These are phyloP conservation scores for Solanum sejunctum DNA, from an alignment of 257 asterid genomes.

Conservation along the genomic window DNA sequence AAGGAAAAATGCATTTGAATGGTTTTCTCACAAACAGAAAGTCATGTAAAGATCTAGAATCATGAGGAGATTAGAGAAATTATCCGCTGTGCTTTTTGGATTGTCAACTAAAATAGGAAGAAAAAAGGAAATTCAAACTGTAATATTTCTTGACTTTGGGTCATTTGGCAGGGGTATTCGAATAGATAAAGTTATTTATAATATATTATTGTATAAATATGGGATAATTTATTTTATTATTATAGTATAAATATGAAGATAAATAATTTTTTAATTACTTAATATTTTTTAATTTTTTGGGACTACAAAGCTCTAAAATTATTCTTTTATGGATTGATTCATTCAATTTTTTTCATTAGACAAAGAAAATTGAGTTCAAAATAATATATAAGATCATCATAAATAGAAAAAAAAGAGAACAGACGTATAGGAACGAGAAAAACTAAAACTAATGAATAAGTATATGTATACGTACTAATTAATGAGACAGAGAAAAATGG, in stretches of 20 bases:
- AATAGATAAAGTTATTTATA: no score
- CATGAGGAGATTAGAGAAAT: background rate
- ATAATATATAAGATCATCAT: no score
- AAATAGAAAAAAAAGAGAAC: no score
- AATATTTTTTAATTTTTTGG: no score
- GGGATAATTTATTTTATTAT: no score
- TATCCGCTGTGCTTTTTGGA: background rate
- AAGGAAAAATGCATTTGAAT: background rate
- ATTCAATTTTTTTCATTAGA: no score
- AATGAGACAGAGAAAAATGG: background rate
- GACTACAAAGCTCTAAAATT: background rate
- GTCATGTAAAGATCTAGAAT: background rate
- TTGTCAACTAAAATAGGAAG: background rate
- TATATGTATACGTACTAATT: no score
- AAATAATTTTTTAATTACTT: no score
- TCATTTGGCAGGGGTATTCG: rapidly evolving
- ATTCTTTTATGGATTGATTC: background rate
- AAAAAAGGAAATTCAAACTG: background rate
- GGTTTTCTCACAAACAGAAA: background rate
- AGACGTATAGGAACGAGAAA: background rate
- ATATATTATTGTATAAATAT: no score
- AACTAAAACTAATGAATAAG: no score
- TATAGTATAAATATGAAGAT: no score
- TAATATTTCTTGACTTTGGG: background rate
- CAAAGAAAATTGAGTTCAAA: no score